These are phyloP conservation scores for Trichophyton simii DNA, from an alignment of 2,329 filamentous ascomycete genomes.

Conservation along the genomic window DNA sequence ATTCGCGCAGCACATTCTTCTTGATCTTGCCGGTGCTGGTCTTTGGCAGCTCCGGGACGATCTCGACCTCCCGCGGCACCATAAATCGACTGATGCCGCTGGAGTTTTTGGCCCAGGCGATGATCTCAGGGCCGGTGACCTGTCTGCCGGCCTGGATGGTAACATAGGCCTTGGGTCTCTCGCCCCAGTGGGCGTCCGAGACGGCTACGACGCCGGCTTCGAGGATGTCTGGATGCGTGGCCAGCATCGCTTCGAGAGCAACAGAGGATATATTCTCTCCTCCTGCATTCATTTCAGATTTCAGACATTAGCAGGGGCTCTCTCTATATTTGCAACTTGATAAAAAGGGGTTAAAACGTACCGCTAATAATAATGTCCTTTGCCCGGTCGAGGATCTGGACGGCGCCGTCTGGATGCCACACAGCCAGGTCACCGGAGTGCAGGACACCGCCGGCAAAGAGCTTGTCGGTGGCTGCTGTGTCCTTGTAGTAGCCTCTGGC, in stretches of 20 bases:
- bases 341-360: constrained; percentile 28
- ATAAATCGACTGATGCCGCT: constrained; percentile 83
- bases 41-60: constrained; percentile 84
- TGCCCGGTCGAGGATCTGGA: constrained; percentile 82
- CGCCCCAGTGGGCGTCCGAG: constrained; percentile 82
- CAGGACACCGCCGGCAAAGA: constrained; percentile 75
- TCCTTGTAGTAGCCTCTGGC: constrained; percentile 89
- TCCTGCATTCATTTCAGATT: constrained; percentile 38
- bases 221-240: constrained; percentile 74
- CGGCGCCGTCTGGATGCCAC: constrained; percentile 78
- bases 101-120: constrained; percentile 72
- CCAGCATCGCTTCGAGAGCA: constrained; percentile 79
- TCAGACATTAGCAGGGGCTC: background rate
- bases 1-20: constrained; percentile 84
- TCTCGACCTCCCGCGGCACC: constrained; percentile 60
- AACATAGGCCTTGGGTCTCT: constrained; percentile 86
- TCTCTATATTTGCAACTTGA: no score
- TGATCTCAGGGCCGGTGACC: constrained; percentile 55
- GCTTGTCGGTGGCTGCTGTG: constrained; percentile 65
- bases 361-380: constrained; percentile 98
- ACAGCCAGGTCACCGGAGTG: constrained; percentile 91
- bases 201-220: constrained; percentile 87
- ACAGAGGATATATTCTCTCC: constrained; percentile 96
- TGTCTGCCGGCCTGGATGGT: constrained; percentile 59
- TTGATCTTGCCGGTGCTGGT: constrained; percentile 93